Conservation (phyloP, 352 stramenopile species). For the Phytophthora brassicae region DNA sequence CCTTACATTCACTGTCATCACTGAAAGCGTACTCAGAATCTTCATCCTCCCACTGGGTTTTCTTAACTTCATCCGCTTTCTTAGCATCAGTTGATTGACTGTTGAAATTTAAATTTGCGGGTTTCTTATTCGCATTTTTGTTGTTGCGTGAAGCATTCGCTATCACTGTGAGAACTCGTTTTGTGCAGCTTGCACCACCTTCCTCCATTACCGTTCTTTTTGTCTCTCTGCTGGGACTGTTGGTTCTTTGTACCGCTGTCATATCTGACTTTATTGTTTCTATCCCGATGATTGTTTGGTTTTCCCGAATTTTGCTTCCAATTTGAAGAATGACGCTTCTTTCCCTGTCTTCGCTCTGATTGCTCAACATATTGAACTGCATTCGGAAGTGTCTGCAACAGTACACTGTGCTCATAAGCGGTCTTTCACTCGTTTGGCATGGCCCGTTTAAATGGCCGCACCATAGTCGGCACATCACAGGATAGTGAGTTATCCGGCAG, state of each 20-base stretch:
- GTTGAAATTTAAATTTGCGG: too few relatives aligned
- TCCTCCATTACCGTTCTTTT: not conserved
- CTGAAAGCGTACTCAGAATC: not conserved
- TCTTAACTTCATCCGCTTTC: not conserved
- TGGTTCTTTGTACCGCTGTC: not conserved
- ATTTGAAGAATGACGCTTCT: not conserved
- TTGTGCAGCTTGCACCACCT: slow-evolving; percentile 20
- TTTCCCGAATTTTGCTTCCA: not conserved
- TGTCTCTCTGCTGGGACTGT: not conserved
- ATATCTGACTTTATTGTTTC: not conserved
- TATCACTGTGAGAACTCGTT: slow-evolving; percentile 3
- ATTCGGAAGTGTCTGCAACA: too few relatives aligned
- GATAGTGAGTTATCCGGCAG: too few relatives aligned
- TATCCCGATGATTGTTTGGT: not conserved
- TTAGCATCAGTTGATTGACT: not conserved
- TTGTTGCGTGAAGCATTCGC: slow-evolving; percentile 14
- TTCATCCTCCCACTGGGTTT: not conserved
- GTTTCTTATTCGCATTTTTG: not conserved
- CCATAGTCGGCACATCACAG: too few relatives aligned
- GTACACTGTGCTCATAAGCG: too few relatives aligned
- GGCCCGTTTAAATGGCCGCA: too few relatives aligned
- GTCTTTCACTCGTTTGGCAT: too few relatives aligned
- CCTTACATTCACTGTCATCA: not conserved
- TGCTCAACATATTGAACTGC: too few relatives aligned
- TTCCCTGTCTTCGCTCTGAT: not conserved